These are phyloP conservation scores for Aspergillus glaucus DNA, from an alignment of 2,329 filamentous ascomycete genomes.

Conservation along the genomic window DNA sequence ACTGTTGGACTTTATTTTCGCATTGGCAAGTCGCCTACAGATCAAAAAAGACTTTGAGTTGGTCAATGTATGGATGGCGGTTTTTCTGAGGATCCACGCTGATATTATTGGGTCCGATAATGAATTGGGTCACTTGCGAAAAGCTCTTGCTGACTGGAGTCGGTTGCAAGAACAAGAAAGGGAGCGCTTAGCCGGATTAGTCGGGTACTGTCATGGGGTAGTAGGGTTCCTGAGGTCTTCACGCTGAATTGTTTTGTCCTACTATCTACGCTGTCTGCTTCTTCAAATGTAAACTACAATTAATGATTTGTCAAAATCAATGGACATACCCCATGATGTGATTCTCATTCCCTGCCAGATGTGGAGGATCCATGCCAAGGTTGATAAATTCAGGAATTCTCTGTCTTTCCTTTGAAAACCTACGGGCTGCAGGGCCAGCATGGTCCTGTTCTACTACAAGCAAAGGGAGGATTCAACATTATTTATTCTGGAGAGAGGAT, in stretches of 20 bases:
- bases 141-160: slow-evolving; percentile 63
- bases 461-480: no score
- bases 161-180: slow-evolving; percentile 65
- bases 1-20: slow-evolving; percentile 70
- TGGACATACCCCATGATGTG: no score
- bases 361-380: no score
- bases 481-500: neutral
- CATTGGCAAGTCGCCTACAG: slow-evolving; percentile 64
- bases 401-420: no score
- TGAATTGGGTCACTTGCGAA: slow-evolving; percentile 49
- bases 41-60: slow-evolving; percentile 81
- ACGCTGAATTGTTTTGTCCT: slow-evolving; percentile 22
- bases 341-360: no score
- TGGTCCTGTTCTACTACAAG: no score
- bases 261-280: no score
- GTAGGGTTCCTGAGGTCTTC: slow-evolving; percentile 68
- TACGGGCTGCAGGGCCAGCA: no score
- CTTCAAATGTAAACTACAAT: no score
- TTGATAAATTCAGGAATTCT: no score
- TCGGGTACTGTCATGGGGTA: slow-evolving; percentile 83
- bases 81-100: slow-evolving; percentile 76
- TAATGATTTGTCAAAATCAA: no score
- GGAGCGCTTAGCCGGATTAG: slow-evolving; percentile 64
- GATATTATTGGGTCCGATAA: slow-evolving; percentile 49
- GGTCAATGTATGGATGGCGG: slow-evolving; percentile 94